Evolutionary conservation across 352 stramenopile genomes (phyloP).

Genomic region (Pythium brassicae): DNA sequence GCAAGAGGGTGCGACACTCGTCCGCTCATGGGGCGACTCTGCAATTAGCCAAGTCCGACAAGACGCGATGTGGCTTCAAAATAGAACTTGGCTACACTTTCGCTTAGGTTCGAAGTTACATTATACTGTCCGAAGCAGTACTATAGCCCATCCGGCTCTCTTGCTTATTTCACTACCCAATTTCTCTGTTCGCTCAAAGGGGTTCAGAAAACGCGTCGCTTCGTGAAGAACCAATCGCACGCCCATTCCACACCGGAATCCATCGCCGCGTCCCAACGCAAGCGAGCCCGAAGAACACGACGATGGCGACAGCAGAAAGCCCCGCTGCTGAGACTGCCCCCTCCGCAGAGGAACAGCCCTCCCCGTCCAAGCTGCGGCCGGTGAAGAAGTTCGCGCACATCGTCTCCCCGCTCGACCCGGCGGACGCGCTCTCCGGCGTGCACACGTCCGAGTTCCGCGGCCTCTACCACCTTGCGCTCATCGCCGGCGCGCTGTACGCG

Average conservation of each 20-base stretch:
- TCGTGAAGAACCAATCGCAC: background rate
- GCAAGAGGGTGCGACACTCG: too few relatives aligned
- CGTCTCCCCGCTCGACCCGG: constrained; percentile 64
- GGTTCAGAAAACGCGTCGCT: too few relatives aligned
- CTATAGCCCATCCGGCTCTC: too few relatives aligned
- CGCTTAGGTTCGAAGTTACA: too few relatives aligned
- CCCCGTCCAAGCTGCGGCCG: constrained; percentile 9
- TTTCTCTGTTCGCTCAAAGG: too few relatives aligned
- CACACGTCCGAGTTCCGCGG: constrained; percentile 74
- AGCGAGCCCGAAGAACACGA: too few relatives aligned
- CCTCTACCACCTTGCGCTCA: constrained; percentile 74
- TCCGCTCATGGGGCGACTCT: too few relatives aligned
- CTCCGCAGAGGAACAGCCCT: background rate
- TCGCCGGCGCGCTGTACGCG: constrained; percentile 57
- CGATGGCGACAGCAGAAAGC: constrained; percentile 2
- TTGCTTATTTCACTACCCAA: background rate
- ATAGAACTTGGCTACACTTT: too few relatives aligned
- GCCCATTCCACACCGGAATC: background rate
- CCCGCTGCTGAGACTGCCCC: background rate
- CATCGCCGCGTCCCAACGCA: too few relatives aligned
- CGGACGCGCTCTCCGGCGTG: constrained; percentile 59
- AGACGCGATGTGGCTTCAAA: too few relatives aligned
- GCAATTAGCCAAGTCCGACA: too few relatives aligned
- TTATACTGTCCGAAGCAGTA: too few relatives aligned
- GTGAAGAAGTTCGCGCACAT: constrained; percentile 61